phyloP scores from a whole-genome alignment of 257 asterid species.

The Solanum tarapatanum region DNA sequence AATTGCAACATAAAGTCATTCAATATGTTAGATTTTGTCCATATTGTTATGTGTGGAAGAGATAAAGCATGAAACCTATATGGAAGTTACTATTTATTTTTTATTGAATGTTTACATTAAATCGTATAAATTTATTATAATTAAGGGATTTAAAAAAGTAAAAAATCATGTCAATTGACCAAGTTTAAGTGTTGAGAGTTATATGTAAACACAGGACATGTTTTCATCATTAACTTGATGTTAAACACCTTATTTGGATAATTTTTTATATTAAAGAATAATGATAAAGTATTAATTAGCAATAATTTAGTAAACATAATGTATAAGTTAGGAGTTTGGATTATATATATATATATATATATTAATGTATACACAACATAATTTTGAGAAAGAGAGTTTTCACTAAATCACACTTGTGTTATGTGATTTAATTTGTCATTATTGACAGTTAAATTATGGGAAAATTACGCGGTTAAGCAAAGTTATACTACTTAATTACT shows the following conservation, averaged over 20 bases:
- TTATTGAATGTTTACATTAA: background rate
- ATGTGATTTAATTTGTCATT: background rate
- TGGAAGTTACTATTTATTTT: background rate
- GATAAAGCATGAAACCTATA: background rate
- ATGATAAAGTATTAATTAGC: background rate
- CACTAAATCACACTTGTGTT: background rate
- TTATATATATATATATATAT: too few relatives aligned
- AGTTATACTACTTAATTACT: too few relatives aligned
- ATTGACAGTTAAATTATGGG: background rate
- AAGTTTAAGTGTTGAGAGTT: background rate
- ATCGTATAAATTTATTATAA: background rate
- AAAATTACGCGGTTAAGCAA: too few relatives aligned
- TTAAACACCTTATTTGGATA: too few relatives aligned
- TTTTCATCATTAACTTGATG: background rate
- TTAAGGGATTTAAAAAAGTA: background rate
- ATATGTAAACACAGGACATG: background rate
- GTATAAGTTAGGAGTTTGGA: background rate
- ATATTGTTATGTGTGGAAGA: background rate
- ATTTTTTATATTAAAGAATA: background rate
- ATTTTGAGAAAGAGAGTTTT: background rate
- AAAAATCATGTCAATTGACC: background rate
- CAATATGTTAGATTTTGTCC: background rate
- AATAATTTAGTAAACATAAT: background rate
- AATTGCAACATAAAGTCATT: background rate
- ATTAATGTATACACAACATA: background rate